Evolutionary conservation across 164 flowering plant genomes (phyloP).

Genomic region (Magnolia kwangsiensis): DNA sequence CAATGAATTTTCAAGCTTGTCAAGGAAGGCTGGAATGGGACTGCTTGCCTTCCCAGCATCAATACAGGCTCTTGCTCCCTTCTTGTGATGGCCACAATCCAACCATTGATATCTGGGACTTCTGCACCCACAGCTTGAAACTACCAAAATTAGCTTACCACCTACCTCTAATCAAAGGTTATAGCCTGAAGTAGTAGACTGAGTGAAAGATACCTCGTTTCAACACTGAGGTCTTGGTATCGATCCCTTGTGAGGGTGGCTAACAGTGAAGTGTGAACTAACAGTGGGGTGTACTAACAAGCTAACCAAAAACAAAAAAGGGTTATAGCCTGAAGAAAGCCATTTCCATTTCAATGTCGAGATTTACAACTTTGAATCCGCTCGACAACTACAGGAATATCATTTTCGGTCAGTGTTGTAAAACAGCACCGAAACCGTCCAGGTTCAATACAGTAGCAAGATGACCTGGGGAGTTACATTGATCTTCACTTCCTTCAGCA

Average conservation of each 20-base stretch:
- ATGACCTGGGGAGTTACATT: conserved; percentile 79
- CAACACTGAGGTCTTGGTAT: no score
- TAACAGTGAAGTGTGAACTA: no score
- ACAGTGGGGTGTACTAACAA: no score
- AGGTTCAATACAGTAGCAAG: conserved; percentile 93
- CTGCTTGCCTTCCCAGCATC: background rate
- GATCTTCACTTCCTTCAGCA: conserved; percentile 68
- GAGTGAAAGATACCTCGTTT: no score
- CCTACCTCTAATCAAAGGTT: background rate
- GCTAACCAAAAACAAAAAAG: no score
- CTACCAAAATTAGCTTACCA: background rate
- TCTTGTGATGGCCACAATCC: background rate
- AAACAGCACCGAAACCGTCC: conserved; percentile 93
- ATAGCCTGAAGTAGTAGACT: background rate
- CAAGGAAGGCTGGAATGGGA: background rate
- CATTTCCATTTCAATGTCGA: conserved; percentile 33
- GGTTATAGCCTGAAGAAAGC: background rate
- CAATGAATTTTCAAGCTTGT: background rate
- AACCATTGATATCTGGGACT: background rate
- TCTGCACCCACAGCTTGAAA: background rate
- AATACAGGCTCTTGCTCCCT: background rate
- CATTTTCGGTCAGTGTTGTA: conserved; percentile 53
- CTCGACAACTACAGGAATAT: conserved; percentile 74
- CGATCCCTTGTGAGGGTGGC: no score
- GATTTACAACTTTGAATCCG: conserved; percentile 66